Evolutionary conservation across 164 flowering plant genomes (phyloP), one percentile per base, ranked within the genome.

Genomic region (Buxus sempervirens): DNA sequence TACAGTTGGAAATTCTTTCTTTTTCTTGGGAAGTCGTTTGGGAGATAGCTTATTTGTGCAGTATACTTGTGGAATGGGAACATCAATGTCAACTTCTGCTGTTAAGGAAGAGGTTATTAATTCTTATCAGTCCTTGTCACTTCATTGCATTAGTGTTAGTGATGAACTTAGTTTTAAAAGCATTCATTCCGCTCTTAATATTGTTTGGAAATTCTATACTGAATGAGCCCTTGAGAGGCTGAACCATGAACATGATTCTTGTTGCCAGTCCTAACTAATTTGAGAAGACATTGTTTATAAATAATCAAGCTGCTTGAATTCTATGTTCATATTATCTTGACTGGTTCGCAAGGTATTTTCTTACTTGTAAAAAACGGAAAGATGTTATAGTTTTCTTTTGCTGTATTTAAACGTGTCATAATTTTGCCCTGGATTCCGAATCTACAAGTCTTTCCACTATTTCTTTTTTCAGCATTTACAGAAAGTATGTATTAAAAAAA

Each of bases 31-130:
- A 23, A 96, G 99, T 79, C 94, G 98, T 59, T 73, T 93, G 78
- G 99, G 99, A 45, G 99, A 96, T 68, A 90, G 99, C 79, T 72
- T 91, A 75, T 92, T 96, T 68, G 99, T 96, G 79, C 99, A 96
- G 74, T 96, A 74, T 74, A 72, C 83, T 48, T 81, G 85, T 84
- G 93, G 91, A 53, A 70, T 68, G 54, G 84, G 85, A 66, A 41
- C 81, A 38, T 73, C 93, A 32, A 48, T 54, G 48, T 54, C 75
- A 49, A 78, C 82, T 67, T 79, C 91, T 70, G 79, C 79, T 73
- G 53, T 80, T 69, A 92, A 90, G 78, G 98, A 96, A 73, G 98
- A 96, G 99, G 99, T 91, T 13, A 22, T 57, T 28, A 64, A 23
- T 68, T 15, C 21, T 60, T 70, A 4, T 68, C 60, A 16, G 14